Conservation (phyloP, 306 rosid genomes). For the Casuarina glauca region DNA sequence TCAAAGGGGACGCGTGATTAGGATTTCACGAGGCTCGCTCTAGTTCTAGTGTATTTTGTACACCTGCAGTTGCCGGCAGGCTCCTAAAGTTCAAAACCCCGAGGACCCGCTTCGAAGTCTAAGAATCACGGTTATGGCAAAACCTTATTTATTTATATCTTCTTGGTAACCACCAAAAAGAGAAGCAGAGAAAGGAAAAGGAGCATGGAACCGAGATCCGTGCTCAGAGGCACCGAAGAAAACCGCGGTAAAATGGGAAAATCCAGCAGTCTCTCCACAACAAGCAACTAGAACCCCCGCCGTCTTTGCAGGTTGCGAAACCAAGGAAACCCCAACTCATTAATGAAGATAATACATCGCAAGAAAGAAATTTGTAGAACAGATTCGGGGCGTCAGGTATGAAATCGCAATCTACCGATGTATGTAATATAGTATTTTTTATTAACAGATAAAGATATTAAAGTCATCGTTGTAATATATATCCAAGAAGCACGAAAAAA, state of each 20-base stretch:
- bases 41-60: neutral
- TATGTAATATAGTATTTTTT: too few relatives aligned
- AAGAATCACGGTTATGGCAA: neutral
- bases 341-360: neutral
- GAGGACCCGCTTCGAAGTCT: neutral
- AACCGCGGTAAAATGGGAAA: constrained; percentile 10
- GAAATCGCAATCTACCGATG: too few relatives aligned
- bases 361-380: neutral
- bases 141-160: neutral
- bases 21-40: neutral
- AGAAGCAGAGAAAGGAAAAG: neutral
- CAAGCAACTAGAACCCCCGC: constrained; percentile 28
- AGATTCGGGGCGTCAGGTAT: too few relatives aligned
- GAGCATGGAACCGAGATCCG: neutral
- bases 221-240: constrained; percentile 36
- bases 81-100: neutral
- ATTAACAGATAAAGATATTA: too few relatives aligned
- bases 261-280: constrained; percentile 23
- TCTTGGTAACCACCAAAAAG: neutral
- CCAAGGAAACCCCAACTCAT: constrained; percentile 14
- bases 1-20: neutral
- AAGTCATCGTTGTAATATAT: neutral
- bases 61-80: too few relatives aligned
- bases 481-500: constrained; percentile 44
- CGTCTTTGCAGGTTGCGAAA: constrained; percentile 36